Conservation (phyloP, 371 early-diverging fungal genomes). For the Apophysomyces variabilis region DNA sequence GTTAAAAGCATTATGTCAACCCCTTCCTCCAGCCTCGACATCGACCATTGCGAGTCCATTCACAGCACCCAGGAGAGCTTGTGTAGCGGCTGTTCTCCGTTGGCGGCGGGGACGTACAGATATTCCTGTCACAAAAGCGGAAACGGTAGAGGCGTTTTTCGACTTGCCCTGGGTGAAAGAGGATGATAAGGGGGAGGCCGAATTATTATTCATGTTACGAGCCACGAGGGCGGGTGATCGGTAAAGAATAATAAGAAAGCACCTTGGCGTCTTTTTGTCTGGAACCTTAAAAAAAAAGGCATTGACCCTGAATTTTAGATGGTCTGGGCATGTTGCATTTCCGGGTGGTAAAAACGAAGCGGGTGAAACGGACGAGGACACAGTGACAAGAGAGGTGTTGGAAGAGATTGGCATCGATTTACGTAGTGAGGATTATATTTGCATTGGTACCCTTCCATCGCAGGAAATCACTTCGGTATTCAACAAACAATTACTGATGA, state of each 20-base stretch:
- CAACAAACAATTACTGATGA: slow-evolving; percentile 60
- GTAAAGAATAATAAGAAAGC: slow-evolving; percentile 23
- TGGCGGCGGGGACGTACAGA: slow-evolving; percentile 23
- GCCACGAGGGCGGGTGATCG: slow-evolving; percentile 67
- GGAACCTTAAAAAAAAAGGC: neutral
- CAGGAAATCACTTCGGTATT: slow-evolving; percentile 60
- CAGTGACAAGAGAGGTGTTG: slow-evolving; percentile 68
- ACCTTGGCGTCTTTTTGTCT: neutral
- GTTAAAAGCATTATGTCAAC: neutral
- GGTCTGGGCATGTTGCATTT: slow-evolving; percentile 81
- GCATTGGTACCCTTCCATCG: slow-evolving; percentile 68
- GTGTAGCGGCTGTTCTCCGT: slow-evolving; percentile 46
- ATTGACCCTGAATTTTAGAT: slow-evolving; percentile 23
- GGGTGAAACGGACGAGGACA: slow-evolving; percentile 66
- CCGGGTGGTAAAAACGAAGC: slow-evolving; percentile 75
- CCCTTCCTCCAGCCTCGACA: neutral
- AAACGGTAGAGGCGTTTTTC: slow-evolving; percentile 34
- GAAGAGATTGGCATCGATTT: slow-evolving; percentile 73
- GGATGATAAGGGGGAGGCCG: slow-evolving; percentile 43
- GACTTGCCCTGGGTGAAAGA: slow-evolving; percentile 39
- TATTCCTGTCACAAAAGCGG: slow-evolving; percentile 3
- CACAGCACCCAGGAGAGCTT: slow-evolving; percentile 33
- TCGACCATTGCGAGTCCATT: neutral
- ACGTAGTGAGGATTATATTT: slow-evolving; percentile 49
- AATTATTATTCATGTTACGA: slow-evolving; percentile 70